Evolutionary conservation across 176 grass and related monocot species (phyloP).

Genomic region (Carex cristatella): DNA sequence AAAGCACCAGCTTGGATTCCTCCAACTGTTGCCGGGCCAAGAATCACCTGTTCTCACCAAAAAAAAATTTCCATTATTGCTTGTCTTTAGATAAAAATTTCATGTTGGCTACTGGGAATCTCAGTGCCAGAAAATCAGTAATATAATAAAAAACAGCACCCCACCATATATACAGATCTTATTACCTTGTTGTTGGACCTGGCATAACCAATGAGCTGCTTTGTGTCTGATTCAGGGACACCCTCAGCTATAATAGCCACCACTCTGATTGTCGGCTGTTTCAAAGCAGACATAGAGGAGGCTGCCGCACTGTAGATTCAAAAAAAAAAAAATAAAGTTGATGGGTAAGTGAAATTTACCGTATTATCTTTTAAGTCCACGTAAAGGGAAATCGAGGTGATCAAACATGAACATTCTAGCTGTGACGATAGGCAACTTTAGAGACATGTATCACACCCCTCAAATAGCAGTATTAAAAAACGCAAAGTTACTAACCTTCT

Average conservation of each 20-base stretch:
- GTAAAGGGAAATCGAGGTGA: not conserved
- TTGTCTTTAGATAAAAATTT: not conserved
- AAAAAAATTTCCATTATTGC: not conserved
- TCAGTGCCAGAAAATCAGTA: not conserved
- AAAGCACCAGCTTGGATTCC: conserved; percentile 98
- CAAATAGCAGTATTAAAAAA: not conserved
- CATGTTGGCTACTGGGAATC: not conserved
- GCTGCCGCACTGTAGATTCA: conserved; percentile 71
- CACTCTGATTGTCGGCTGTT: conserved; percentile 85
- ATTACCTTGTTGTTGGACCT: conserved; percentile 88
- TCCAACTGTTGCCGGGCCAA: conserved; percentile 96
- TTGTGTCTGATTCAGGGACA: conserved; percentile 91
- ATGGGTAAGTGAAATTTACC: not conserved
- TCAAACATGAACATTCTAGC: not conserved
- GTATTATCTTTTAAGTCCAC: not conserved
- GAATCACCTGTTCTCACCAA: conserved; percentile 52
- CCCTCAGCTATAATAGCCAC: conserved; percentile 98
- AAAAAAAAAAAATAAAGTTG: not conserved
- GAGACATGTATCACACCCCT: not conserved
- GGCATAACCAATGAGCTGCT: conserved; percentile 90
- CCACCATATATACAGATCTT: not conserved
- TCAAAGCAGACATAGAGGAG: conserved; percentile 92
- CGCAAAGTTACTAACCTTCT: conserved; percentile 57
- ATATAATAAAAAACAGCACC: not conserved
- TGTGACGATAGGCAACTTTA: not conserved